Conservation (phyloP, 345 rosid species). For the Syzygium grande region DNA sequence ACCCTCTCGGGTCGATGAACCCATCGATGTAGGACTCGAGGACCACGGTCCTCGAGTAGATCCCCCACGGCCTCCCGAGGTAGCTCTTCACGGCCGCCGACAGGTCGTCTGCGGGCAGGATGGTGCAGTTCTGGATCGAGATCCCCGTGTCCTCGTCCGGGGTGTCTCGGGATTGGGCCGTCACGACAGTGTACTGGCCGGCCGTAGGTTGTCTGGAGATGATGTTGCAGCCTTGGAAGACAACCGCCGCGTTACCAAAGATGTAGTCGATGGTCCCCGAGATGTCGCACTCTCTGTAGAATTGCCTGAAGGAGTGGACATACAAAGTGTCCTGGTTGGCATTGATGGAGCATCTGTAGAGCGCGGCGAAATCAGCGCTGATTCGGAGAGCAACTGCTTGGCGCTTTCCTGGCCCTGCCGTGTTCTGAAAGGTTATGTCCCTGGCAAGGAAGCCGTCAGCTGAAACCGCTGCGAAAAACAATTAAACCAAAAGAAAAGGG, state of each 20-base stretch:
- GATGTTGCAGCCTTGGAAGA: slow-evolving; percentile 66
- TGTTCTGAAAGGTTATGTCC: slow-evolving; percentile 60
- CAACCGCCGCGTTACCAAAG: slow-evolving; percentile 69
- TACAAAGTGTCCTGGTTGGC: slow-evolving; percentile 78
- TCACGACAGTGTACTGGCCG: slow-evolving; percentile 59
- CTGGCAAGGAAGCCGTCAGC: slow-evolving; percentile 79
- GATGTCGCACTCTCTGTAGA: slow-evolving; percentile 72
- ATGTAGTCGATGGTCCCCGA: slow-evolving; percentile 68
- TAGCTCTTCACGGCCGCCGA: slow-evolving; percentile 38
- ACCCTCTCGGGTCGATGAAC: slow-evolving; percentile 56
- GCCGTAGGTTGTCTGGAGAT: slow-evolving; percentile 56
- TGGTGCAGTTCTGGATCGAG: slow-evolving; percentile 70
- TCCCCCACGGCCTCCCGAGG: slow-evolving; percentile 79
- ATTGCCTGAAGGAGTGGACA: slow-evolving; percentile 64
- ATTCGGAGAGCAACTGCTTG: slow-evolving; percentile 79
- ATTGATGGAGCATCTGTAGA: slow-evolving; percentile 42
- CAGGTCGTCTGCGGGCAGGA: slow-evolving; percentile 48
- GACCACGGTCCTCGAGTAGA: slow-evolving; percentile 45
- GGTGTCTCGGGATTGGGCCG: slow-evolving; percentile 64
- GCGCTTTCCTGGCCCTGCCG: slow-evolving; percentile 67
- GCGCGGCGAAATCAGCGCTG: slow-evolving; percentile 60
- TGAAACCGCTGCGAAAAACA: slow-evolving; percentile 42
- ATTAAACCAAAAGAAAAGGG: background rate
- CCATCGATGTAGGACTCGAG: slow-evolving; percentile 62
- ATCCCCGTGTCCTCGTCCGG: slow-evolving; percentile 69